Percentiles rank a stretch among this genome's conserved stretches.
phyloP scores from a whole-genome alignment of 2,329 filamentous ascomycete species.

The Pyricularia sp. region DNA sequence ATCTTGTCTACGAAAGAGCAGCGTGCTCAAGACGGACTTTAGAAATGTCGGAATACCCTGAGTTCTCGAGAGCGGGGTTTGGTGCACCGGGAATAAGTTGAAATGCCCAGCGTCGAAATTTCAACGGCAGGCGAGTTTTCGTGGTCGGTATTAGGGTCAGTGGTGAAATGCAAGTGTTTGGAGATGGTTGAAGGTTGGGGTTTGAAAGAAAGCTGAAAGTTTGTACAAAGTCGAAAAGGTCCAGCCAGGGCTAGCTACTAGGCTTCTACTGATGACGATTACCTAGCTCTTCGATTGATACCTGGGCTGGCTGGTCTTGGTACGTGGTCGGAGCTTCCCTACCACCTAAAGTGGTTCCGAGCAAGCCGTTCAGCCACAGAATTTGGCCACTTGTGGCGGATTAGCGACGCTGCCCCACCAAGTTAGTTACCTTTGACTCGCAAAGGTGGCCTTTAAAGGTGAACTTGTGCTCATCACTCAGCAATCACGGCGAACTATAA shows the following conservation, averaged over 20 bases:
- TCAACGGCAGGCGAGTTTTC: neutral
- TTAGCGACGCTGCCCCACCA: neutral
- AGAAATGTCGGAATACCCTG: neutral
- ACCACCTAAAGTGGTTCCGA: neutral
- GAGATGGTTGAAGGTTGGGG: neutral
- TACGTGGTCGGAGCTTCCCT: neutral
- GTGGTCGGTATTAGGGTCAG: neutral
- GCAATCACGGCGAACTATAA: neutral
- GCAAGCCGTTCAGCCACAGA: neutral
- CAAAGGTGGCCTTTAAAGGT: neutral
- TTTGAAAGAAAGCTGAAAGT: conserved; percentile 5
- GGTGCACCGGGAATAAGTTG: neutral
- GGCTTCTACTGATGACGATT: conserved; percentile 9
- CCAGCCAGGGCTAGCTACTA: neutral
- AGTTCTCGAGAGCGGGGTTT: neutral
- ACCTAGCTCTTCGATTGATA: neutral
- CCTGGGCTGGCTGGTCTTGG: neutral
- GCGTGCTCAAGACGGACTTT: conserved; percentile 2
- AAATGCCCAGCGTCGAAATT: neutral
- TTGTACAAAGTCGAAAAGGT: conserved; percentile 1
- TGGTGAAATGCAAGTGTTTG: neutral
- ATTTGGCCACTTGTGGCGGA: neutral
- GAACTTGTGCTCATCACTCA: neutral
- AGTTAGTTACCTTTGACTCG: neutral
- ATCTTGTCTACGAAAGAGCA: conserved; percentile 38